Evolutionary conservation across 2,329 filamentous ascomycete species (phyloP).

Genomic region (Calonectria montana): DNA sequence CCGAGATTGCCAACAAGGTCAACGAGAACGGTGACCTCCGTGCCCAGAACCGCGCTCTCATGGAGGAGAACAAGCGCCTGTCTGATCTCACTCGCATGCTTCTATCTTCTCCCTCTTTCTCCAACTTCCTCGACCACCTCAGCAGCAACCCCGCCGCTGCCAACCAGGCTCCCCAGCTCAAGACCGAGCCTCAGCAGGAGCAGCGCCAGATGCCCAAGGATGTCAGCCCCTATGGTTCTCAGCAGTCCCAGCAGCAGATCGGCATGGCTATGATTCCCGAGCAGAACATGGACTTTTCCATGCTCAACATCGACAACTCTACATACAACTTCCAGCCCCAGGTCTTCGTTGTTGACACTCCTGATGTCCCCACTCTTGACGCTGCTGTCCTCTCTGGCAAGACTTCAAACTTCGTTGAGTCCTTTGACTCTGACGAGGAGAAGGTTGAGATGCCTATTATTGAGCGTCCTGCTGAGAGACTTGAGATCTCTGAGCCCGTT

Average conservation of each 20-base stretch:
- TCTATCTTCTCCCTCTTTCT: constrained; percentile 84
- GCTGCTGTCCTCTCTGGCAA: constrained; percentile 77
- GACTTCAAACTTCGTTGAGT: constrained; percentile 65
- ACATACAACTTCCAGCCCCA: constrained; percentile 74
- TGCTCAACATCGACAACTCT: constrained; percentile 70
- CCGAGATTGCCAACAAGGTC: constrained; percentile 85
- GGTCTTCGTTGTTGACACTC: constrained; percentile 81
- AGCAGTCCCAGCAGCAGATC: constrained; percentile 72
- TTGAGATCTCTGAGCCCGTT: constrained; percentile 43
- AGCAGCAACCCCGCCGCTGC: constrained; percentile 66
- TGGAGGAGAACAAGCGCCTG: constrained; percentile 87
- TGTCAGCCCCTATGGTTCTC: constrained; percentile 68
- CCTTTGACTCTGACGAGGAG: constrained; percentile 59
- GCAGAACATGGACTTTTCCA: constrained; percentile 78
- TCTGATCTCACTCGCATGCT: constrained; percentile 85
- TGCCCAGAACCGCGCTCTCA: constrained; percentile 81
- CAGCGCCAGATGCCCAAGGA: constrained; percentile 72
- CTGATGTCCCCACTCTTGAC: constrained; percentile 72
- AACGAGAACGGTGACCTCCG: constrained; percentile 86
- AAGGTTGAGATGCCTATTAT: constrained; percentile 68
- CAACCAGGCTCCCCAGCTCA: constrained; percentile 52
- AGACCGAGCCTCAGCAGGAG: constrained; percentile 56
- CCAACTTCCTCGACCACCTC: constrained; percentile 79
- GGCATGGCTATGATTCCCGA: constrained; percentile 88
- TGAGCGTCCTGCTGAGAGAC: constrained; percentile 58